These are phyloP conservation scores for Hymenoscyphus albidus DNA, from an alignment of 2,329 filamentous ascomycete genomes.

Conservation along the genomic window DNA sequence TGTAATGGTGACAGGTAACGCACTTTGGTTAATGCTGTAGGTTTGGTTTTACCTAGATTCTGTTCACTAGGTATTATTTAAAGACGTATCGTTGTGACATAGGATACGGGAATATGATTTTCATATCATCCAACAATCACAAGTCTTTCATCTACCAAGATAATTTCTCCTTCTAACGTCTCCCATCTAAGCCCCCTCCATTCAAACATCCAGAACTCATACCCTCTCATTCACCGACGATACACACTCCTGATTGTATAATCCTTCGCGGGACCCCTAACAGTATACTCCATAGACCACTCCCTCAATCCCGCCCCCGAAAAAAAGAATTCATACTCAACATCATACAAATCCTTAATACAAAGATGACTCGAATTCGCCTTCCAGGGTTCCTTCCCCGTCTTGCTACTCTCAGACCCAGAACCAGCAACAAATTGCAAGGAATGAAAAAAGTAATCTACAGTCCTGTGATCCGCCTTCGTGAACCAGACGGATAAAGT, in stretches of 20 bases:
- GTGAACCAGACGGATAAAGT: constrained; percentile 70
- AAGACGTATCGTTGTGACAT: too few relatives aligned
- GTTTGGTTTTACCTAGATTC: too few relatives aligned
- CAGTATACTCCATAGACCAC: constrained; percentile 62
- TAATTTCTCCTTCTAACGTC: neutral
- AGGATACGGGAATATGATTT: too few relatives aligned
- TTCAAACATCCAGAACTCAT: too few relatives aligned
- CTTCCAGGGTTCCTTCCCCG: constrained; percentile 43
- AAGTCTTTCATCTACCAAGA: too few relatives aligned
- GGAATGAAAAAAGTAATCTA: constrained; percentile 73
- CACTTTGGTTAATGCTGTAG: too few relatives aligned
- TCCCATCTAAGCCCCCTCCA: neutral
- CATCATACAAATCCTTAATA: constrained; percentile 67
- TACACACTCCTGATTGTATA: constrained; percentile 59
- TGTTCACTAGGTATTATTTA: too few relatives aligned
- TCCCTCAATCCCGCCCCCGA: constrained; percentile 51
- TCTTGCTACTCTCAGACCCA: constrained; percentile 30
- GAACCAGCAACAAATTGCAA: constrained; percentile 51
- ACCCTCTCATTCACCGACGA: constrained; percentile 22
- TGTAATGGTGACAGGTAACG: too few relatives aligned
- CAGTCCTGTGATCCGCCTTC: constrained; percentile 54
- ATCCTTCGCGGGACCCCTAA: constrained; percentile 70
- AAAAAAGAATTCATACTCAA: constrained; percentile 64
- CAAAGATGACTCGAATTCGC: constrained; percentile 68
- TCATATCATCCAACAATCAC: too few relatives aligned